phyloP scores from a whole-genome alignment of 2,329 filamentous ascomycete genomes.

The Arthrinium puccinioides region DNA sequence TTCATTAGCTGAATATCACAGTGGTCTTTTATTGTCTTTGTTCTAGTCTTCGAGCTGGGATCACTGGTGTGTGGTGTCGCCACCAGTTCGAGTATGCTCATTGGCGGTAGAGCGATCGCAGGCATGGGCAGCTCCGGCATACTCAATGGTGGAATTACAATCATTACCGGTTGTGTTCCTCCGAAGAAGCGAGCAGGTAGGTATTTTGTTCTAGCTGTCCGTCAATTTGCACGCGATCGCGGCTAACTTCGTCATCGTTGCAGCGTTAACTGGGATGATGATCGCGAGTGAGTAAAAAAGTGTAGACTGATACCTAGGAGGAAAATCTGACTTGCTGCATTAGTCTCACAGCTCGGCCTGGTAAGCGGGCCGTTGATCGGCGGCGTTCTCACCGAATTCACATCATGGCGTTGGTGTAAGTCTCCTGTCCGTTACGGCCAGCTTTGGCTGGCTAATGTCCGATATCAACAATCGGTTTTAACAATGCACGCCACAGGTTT shows the following conservation, averaged over 20 bases:
- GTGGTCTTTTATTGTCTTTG: constrained; percentile 11
- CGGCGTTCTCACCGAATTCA: constrained; percentile 23
- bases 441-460: background rate
- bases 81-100: constrained; percentile 31
- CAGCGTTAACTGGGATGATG: background rate
- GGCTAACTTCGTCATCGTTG: background rate
- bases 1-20: too few species aligned
- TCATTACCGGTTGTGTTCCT: background rate
- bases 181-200: constrained; percentile 25
- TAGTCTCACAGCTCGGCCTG: constrained; percentile 20
- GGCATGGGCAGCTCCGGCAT: constrained; percentile 34
- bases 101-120: constrained; percentile 36
- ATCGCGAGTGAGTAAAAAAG: background rate
- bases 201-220: background rate
- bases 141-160: constrained; percentile 8
- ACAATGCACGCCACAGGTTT: constrained; percentile 20
- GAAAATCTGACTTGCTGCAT: too few species aligned
- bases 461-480: constrained; percentile 10
- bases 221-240: background rate
- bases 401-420: constrained; percentile 18
- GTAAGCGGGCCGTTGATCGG: constrained; percentile 21
- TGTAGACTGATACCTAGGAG: background rate
- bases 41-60: constrained; percentile 37
- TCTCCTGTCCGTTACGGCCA: background rate
- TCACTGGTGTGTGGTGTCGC: constrained; percentile 36